Evolutionary conservation across 164 flowering plant genomes (phyloP).

Genomic region (Chloranthus sessilifolius): DNA sequence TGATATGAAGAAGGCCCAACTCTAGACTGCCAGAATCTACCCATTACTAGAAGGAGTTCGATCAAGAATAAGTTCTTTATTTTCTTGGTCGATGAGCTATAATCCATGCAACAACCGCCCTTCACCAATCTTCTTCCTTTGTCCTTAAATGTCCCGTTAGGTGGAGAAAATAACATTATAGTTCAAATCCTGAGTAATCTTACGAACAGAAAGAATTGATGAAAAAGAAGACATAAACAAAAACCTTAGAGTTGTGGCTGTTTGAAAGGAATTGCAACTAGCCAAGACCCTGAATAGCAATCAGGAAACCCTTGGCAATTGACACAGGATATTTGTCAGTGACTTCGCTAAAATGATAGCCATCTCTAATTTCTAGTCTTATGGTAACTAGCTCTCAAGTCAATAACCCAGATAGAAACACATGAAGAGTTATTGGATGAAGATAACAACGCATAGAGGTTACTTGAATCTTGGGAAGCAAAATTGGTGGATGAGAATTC

Average conservation of each 20-base stretch:
- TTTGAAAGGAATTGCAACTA: background rate
- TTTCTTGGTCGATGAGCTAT: background rate
- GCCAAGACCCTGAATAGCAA: background rate
- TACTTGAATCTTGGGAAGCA: background rate
- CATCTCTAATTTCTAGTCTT: background rate
- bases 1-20: background rate
- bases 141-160: background rate
- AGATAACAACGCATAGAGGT: background rate
- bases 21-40: background rate
- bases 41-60: background rate
- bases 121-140: background rate
- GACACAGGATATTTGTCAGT: too few relatives aligned
- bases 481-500: background rate
- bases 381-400: conserved; percentile 1
- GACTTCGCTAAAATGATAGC: too few relatives aligned
- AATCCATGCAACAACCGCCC: background rate
- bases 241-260: background rate
- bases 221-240: background rate
- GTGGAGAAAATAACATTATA: background rate
- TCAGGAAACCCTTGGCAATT: background rate
- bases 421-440: background rate
- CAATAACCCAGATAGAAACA: background rate
- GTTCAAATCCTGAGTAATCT: background rate
- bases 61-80: background rate
- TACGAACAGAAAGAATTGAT: background rate